Evolutionary conservation across 192 early-diverging fungal genomes (phyloP).

Genomic region (Backusella westeae): DNA sequence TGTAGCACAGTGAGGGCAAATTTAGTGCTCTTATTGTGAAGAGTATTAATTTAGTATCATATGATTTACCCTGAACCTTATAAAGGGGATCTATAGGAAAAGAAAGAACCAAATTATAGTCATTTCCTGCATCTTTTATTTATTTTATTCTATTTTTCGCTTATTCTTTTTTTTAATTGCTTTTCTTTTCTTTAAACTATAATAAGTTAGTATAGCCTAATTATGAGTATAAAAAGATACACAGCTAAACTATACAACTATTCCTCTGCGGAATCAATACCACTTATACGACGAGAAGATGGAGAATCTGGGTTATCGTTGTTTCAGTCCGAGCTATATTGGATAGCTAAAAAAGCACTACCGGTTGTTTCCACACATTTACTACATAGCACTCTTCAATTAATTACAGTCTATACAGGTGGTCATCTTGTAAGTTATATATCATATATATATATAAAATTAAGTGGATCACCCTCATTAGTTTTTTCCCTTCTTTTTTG

Average conservation of each 20-base stretch:
- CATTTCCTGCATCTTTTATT: background rate
- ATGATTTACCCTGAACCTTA: background rate
- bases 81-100: background rate
- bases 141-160: background rate
- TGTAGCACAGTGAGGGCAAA: background rate
- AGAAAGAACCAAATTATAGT: background rate
- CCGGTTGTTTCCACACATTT: conserved; percentile 24
- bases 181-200: background rate
- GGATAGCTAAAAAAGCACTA: conserved; percentile 35
- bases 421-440: conserved; percentile 27
- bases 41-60: background rate
- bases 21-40: background rate
- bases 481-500: no score
- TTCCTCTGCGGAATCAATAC: background rate
- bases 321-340: conserved; percentile 14
- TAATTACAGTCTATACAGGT: conserved; percentile 17
- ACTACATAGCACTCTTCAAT: conserved; percentile 28
- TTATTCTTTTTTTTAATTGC: background rate
- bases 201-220: background rate
- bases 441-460: conserved; percentile 10
- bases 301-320: background rate
- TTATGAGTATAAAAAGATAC: background rate
- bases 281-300: background rate
- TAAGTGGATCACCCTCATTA: no score
- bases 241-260: background rate